Percentiles rank a stretch among this genome's conserved stretches.
Evolutionary conservation across 2,329 filamentous ascomycete genomes (phyloP).

Genomic region (Juglanconis sp.): DNA sequence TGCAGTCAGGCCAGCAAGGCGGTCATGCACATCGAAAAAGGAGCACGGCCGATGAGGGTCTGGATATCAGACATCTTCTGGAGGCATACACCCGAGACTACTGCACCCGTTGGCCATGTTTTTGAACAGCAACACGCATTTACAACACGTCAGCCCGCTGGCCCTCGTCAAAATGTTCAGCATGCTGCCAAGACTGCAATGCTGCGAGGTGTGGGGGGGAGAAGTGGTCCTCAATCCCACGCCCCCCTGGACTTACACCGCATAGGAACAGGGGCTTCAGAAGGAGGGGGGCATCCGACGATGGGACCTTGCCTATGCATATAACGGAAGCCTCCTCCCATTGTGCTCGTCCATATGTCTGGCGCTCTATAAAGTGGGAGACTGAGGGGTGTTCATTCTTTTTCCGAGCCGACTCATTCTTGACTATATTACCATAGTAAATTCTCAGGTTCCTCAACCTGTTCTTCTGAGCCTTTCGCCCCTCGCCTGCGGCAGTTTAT

Average conservation of each 20-base stretch:
- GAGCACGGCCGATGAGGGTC: neutral
- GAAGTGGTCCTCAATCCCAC: neutral
- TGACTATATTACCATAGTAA: neutral
- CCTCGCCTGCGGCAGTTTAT: no score
- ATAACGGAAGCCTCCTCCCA: neutral
- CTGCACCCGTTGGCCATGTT: neutral
- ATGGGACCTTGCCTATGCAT: neutral
- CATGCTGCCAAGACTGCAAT: neutral
- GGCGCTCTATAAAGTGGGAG: no score
- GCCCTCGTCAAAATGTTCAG: neutral
- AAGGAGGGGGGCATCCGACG: neutral
- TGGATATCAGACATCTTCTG: neutral
- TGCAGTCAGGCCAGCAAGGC: no score
- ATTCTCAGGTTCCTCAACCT: neutral
- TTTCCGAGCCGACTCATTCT: neutral
- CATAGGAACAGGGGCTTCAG: neutral
- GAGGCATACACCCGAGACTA: neutral
- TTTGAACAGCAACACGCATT: neutral
- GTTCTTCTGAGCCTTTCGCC: neutral
- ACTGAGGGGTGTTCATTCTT: neutral
- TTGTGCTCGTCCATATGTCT: no score
- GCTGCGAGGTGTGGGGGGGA: neutral
- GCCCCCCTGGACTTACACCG: neutral
- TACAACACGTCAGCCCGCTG: no score
- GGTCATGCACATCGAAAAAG: no score